These are phyloP conservation scores for Solanum infundibuliforme DNA, from an alignment of 257 asterid genomes.

Conservation along the genomic window DNA sequence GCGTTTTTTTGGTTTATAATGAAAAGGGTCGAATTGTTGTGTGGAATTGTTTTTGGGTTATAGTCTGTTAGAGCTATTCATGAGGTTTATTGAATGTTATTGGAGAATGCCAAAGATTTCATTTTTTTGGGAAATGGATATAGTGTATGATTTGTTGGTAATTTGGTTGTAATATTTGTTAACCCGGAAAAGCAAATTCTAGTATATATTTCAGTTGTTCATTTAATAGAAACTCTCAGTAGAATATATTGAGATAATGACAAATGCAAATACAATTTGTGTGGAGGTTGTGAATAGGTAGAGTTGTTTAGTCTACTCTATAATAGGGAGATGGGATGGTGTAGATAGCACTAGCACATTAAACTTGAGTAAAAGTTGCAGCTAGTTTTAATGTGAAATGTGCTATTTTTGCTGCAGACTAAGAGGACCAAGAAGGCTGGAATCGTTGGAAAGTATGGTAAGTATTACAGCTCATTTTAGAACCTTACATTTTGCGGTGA, in stretches of 20 bases:
- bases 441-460: not conserved
- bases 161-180: not conserved
- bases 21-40: not conserved
- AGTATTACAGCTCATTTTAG: not conserved
- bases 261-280: not conserved
- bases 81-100: not conserved
- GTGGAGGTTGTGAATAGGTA: not conserved
- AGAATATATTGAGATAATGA: not conserved
- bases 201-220: not conserved
- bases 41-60: not conserved
- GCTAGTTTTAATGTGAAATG: not conserved
- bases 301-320: not conserved
- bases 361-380: not conserved
- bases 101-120: not conserved
- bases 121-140: not conserved
- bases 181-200: not conserved
- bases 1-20: not conserved
- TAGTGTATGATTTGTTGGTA: not conserved
- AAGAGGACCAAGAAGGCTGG: slow-evolving; percentile 6
- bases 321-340: not conserved
- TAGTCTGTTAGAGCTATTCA: not conserved
- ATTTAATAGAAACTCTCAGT: not conserved
- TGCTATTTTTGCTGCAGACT: not conserved
- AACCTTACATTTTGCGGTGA: not conserved
- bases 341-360: not conserved